These are phyloP conservation scores for Postia placenta DNA, from an alignment of 768 basidiomycete species.

Conservation along the genomic window DNA sequence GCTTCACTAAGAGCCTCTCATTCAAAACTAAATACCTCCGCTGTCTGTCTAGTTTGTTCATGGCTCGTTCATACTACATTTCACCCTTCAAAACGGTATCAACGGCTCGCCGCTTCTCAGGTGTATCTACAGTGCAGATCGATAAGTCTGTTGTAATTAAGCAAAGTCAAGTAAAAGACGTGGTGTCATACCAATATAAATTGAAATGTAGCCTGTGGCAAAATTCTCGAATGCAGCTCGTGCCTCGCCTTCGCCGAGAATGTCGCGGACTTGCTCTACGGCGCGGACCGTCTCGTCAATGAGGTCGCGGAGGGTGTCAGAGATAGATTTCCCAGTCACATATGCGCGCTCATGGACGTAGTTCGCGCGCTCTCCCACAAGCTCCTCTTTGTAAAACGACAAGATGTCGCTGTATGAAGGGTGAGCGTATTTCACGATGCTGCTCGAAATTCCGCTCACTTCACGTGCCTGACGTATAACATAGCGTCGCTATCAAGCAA, in stretches of 20 bases:
- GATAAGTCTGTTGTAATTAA: no score
- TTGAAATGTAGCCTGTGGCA: slow-evolving; percentile 11
- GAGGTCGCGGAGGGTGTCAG: slow-evolving; percentile 4
- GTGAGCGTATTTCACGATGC: background rate
- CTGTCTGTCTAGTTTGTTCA: no score
- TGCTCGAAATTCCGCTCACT: background rate
- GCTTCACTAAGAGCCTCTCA: no score
- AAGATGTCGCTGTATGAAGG: slow-evolving; percentile 1
- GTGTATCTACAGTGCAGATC: no score
- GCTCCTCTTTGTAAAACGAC: slow-evolving; percentile 17
- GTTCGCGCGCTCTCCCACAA: slow-evolving; percentile 10
- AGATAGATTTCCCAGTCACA: background rate
- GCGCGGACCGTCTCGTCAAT: slow-evolving; percentile 17
- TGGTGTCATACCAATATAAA: no score
- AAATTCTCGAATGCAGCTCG: slow-evolving; percentile 16
- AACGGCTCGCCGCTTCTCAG: no score
- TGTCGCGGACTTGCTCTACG: slow-evolving; percentile 4
- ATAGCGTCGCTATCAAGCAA: background rate
- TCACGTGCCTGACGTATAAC: slow-evolving; percentile 1
- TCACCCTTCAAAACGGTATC: no score
- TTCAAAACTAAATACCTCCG: no score
- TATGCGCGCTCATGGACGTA: slow-evolving; percentile 13
- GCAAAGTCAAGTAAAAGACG: no score
- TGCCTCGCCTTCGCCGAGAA: slow-evolving; percentile 6
- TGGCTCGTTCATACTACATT: no score